Evolutionary conservation across 345 rosid species (phyloP).

Genomic region (Eucalyptus tenuipes): DNA sequence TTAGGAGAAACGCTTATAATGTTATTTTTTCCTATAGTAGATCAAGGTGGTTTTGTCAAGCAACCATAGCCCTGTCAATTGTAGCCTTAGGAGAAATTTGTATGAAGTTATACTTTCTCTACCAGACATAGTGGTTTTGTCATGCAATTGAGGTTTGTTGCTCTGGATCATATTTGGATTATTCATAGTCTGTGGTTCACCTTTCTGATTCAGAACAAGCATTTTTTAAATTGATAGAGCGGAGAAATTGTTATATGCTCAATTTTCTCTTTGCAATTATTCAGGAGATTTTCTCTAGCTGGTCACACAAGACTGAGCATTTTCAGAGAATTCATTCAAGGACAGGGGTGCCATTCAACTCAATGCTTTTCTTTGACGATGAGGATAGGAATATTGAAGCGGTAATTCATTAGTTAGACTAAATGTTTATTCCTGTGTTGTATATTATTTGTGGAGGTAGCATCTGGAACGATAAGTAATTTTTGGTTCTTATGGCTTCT

Average conservation of each 20-base stretch:
- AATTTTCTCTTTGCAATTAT: background rate
- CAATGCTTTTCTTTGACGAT: conserved; percentile 79
- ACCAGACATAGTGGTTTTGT: background rate
- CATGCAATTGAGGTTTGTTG: background rate
- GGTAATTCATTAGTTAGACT: conserved; percentile 7
- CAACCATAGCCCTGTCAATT: background rate
- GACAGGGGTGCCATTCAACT: conserved; percentile 54
- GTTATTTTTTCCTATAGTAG: background rate
- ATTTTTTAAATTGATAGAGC: background rate
- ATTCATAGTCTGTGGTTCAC: background rate
- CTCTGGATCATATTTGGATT: background rate
- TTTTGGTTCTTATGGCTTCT: background rate
- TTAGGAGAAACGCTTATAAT: background rate
- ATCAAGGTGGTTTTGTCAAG: background rate
- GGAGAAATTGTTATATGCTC: background rate
- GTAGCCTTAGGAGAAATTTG: background rate
- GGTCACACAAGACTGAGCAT: conserved; percentile 72
- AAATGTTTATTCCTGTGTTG: background rate
- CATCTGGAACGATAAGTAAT: background rate
- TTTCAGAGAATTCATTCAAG: conserved; percentile 66
- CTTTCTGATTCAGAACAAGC: background rate
- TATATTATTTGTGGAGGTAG: background rate
- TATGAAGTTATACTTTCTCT: background rate
- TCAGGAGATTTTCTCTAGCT: conserved; percentile 73
- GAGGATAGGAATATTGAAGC: conserved; percentile 61